Base-by-base conservation (phyloP, 805 yeast genomes). In the Candida andamanensis region DNA sequence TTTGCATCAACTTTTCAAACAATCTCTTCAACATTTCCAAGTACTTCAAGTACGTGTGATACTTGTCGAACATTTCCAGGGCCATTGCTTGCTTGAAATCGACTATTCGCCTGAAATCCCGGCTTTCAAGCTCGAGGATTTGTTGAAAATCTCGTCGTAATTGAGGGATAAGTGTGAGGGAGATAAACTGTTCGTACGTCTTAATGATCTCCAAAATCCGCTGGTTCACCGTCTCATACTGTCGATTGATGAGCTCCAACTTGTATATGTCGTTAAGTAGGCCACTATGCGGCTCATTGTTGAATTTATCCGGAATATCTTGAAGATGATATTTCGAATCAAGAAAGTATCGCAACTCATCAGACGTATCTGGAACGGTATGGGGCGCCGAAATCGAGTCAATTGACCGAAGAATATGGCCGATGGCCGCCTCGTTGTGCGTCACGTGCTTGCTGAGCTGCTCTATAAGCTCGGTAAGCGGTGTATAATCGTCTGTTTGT, bases 401-500 rank as follows among this genome's bases (percentile, higher is more conserved):
- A 7, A 30, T 27, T 9, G 20, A 15, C 12, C 21, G 16, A n/a
- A 33, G 26, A 6, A 34, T 16, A 15, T 24, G 23, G 10, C 24
- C 6, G 8, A 34, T 29, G 5, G 15, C 12, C 6, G 5, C 29
- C 12, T 51, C 57, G 39, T 60, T 63, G 28, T 46, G 38, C 13
- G 39, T 40, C 5, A 63, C 41, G 25, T 47, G 46, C 1, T 26
- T 3, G 7, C 42, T 37, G n/a, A 60, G 39, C 17, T 48, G 44
- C 10, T 44, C 43, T 1, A 58, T 39, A 3, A 55, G 34, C 1
- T 40, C 50, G 2, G 47, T 16, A 11, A 63, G 43, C 4, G 65
- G 63, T 28, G 52, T 50, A 28, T 54, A 47, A 35, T 54, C 59
- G 32, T 63, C 69, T 15, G 52, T 47, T 31, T 47, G 48, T n/a